Conservation (phyloP, 1,139 yeast genomes). For the Eremothecium sinecaudum region DNA sequence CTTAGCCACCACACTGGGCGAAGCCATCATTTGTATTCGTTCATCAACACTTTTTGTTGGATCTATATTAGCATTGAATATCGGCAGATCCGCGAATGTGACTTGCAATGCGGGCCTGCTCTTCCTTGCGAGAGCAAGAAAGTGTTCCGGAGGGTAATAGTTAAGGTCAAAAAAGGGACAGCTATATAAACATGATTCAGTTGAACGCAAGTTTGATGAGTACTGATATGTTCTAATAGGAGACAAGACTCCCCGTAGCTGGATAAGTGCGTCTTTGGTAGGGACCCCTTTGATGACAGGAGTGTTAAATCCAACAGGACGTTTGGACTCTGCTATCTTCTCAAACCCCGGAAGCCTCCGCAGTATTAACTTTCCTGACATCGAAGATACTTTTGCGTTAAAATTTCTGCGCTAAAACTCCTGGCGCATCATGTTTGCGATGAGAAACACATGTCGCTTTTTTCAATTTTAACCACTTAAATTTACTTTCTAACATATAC, state of each 20-base stretch:
- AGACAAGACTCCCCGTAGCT: neutral
- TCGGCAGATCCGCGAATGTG: slow-evolving; percentile 21
- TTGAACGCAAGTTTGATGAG: neutral
- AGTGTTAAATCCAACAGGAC: too few species aligned
- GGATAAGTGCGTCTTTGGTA: neutral
- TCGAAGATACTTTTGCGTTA: too few species aligned
- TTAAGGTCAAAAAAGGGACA: slow-evolving; percentile 30
- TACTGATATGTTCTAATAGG: neutral
- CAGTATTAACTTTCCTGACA: too few species aligned
- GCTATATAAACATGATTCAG: slow-evolving; percentile 13
- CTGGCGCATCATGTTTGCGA: too few species aligned
- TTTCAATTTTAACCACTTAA: too few species aligned
- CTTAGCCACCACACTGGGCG: slow-evolving; percentile 9
- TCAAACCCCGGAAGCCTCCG: too few species aligned
- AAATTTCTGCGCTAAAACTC: too few species aligned
- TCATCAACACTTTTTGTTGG: neutral
- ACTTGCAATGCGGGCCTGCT: slow-evolving; percentile 40
- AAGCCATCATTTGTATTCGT: slow-evolving; percentile 6
- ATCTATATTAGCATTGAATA: slow-evolving; percentile 20
- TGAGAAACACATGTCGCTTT: too few species aligned
- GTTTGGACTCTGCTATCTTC: too few species aligned
- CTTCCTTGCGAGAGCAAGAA: slow-evolving; percentile 39
- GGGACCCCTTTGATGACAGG: too few species aligned
- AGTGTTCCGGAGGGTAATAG: slow-evolving; percentile 41
- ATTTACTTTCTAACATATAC: too few species aligned